Evolutionary conservation across 1,139 yeast genomes (phyloP).

Genomic region (Yamadazyma pseudoaaseri): DNA sequence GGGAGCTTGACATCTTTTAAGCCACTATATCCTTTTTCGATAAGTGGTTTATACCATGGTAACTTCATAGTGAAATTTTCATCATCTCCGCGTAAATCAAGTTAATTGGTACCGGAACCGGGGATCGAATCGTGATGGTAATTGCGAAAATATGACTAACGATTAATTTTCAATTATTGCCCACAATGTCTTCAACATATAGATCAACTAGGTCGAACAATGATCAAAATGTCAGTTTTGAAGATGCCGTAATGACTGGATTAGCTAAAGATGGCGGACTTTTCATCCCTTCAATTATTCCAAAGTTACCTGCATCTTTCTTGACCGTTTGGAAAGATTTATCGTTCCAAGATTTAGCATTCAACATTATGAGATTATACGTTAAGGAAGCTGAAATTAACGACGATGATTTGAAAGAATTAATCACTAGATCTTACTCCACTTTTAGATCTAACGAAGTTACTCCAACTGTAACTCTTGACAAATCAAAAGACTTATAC

Average conservation of each 20-base stretch:
- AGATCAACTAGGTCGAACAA: constrained; percentile 80
- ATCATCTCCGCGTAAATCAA: neutral
- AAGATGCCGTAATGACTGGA: constrained; percentile 91
- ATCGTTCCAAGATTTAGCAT: constrained; percentile 82
- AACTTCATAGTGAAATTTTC: neutral
- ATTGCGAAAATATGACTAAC: constrained; percentile 3
- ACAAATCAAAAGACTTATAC: constrained; percentile 53
- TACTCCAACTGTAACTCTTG: constrained; percentile 74
- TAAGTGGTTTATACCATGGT: constrained; percentile 6
- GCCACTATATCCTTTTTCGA: constrained; percentile 28
- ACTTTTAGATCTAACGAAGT: constrained; percentile 85
- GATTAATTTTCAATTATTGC: neutral
- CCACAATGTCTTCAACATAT: constrained; percentile 47
- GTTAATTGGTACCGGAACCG: neutral
- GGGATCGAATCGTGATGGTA: neutral
- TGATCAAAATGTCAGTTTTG: constrained; percentile 64
- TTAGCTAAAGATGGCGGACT: constrained; percentile 96
- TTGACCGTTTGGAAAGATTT: constrained; percentile 68
- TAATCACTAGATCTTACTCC: constrained; percentile 74
- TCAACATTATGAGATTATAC: constrained; percentile 78
- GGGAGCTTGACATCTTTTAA: constrained; percentile 15
- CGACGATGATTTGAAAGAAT: constrained; percentile 57
- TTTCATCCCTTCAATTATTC: constrained; percentile 82
- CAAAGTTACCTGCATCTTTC: constrained; percentile 61
- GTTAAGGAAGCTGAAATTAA: constrained; percentile 71